Evolutionary conservation across 2,329 filamentous ascomycete genomes (phyloP).

Genomic region (Elsinoe necatrix): DNA sequence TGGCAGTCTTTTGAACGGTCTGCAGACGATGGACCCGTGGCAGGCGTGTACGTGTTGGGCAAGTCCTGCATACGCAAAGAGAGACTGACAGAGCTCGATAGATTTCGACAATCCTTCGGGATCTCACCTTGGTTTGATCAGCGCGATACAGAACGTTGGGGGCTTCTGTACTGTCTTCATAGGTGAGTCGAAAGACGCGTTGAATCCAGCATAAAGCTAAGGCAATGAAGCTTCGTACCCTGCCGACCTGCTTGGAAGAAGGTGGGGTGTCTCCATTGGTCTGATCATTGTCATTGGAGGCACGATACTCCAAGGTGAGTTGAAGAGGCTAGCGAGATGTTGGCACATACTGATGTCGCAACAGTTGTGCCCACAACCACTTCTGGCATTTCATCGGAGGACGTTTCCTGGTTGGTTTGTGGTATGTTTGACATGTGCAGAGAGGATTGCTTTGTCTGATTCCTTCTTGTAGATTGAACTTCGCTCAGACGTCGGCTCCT

Average conservation of each 20-base stretch:
- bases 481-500: slow-evolving; percentile 29
- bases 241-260: neutral
- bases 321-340: too few species aligned
- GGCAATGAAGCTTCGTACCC: neutral
- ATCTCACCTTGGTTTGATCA: slow-evolving; percentile 19
- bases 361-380: neutral
- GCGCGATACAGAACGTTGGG: slow-evolving; percentile 20
- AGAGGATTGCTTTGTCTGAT: too few species aligned
- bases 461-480: neutral
- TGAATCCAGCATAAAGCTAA: neutral
- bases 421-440: slow-evolving; percentile 19
- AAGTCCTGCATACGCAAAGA: neutral
- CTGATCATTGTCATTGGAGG: neutral
- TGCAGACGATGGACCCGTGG: slow-evolving; percentile 19
- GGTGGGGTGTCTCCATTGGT: neutral
- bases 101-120: slow-evolving; percentile 18
- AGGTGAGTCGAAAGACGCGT: neutral
- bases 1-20: slow-evolving; percentile 20
- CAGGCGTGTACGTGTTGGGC: slow-evolving; percentile 7
- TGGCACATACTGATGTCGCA: too few species aligned
- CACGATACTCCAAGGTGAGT: neutral
- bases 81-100: neutral
- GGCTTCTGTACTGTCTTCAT: slow-evolving; percentile 8
- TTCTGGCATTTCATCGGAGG: slow-evolving; percentile 29
- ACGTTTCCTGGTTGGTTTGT: slow-evolving; percentile 32